phyloP scores from a whole-genome alignment of 345 rosid genomes.

The Heritiera fomes region DNA sequence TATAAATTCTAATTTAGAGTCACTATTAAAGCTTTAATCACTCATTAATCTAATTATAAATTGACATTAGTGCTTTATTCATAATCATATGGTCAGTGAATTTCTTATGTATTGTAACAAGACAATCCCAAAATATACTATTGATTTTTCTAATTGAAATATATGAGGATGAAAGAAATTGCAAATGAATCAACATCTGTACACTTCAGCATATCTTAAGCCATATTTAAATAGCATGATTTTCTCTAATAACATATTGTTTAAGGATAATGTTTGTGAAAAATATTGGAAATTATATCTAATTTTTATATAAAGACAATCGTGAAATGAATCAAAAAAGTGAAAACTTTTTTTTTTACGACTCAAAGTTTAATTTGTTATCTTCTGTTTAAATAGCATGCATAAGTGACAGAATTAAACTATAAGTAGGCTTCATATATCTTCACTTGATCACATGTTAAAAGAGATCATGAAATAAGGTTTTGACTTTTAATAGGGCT shows the following conservation, averaged over 20 bases:
- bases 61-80: no score
- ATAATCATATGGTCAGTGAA: no score
- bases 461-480: background rate
- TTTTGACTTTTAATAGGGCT: background rate
- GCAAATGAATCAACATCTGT: background rate
- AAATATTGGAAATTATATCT: no score
- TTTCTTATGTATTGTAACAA: no score
- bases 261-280: background rate
- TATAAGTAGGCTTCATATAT: background rate
- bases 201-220: background rate
- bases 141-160: background rate
- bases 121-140: background rate
- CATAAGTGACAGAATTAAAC: background rate
- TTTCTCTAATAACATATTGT: background rate
- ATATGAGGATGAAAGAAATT: background rate
- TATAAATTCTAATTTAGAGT: no score
- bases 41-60: no score
- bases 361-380: background rate
- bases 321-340: no score
- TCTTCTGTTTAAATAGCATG: background rate
- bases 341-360: no score
- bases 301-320: no score
- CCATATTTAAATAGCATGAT: background rate
- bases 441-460: background rate
- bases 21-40: no score